Base-by-base conservation (phyloP, 1,284 basidiomycete species). In the Volvariella surrecta region DNA sequence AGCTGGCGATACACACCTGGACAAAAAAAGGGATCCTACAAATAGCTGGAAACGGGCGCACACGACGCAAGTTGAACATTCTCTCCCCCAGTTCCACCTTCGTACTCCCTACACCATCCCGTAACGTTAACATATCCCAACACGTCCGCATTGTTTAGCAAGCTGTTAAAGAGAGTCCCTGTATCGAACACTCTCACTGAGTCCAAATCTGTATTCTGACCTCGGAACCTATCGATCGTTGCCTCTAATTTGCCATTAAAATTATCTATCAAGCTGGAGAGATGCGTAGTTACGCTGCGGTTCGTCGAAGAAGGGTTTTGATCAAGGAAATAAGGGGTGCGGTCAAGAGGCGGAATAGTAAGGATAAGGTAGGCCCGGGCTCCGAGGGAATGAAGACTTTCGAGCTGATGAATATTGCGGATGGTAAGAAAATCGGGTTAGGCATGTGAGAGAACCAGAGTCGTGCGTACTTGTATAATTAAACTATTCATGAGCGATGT, bases 311-410 rank as follows among this genome's bases (percentile, higher is more conserved):
- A 46, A 1, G 57, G 43, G 3, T 77, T 77, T 63, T 77, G 74
- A 49, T 66, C 62, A 19, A 78, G 46, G 45, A 71, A 57, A 10
- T 79, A 63, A 1, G 80, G 80, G 0, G 79, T 67, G 39, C 77
- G 70, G 52, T 82, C 67, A 18, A 70, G 72, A 6, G 79, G 76
- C 1, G 79, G 80, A 8, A 82, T 78, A n/a, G 74, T 80, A 35
- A 82, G 61, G 63, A 82, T 79, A 11, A 82, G 60, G 62, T 82
- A 82, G 31, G 73, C 71, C 15, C 78, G 74, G 24, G 74, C 79
- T 24, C 79, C 79, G 35, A 64, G 56, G 2, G 58, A 39, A 56
- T 79, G 74, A 16, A 82, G 60, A 21, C 66, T 63, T 46, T 81
- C 72, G 30, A 79, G 62, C 76, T 79, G 49, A 16, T n/a, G 39